phyloP scores from a whole-genome alignment of 768 basidiomycete species.

The Hortiboletus campestris region DNA sequence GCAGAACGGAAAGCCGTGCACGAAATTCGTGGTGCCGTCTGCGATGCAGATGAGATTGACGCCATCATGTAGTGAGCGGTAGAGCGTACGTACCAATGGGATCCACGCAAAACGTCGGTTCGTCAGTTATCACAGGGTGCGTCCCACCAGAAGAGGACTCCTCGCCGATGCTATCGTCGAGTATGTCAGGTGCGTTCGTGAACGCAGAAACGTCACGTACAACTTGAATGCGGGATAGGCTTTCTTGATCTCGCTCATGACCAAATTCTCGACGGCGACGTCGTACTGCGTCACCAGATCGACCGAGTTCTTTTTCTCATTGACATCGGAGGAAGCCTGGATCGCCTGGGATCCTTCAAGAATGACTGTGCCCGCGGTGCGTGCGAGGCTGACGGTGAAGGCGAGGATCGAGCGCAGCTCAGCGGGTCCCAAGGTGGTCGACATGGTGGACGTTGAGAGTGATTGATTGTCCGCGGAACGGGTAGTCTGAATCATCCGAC shows the following conservation, averaged over 20 bases:
- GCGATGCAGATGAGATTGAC: background rate
- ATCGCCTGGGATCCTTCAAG: slow-evolving; percentile 76
- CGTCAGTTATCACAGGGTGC: slow-evolving; percentile 70
- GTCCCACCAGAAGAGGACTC: slow-evolving; percentile 85
- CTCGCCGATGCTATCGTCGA: slow-evolving; percentile 75
- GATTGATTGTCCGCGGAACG: background rate
- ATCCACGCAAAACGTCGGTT: slow-evolving; percentile 94
- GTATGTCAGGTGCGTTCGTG: background rate
- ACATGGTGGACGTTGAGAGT: slow-evolving; percentile 26
- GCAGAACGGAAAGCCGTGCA: slow-evolving; percentile 82
- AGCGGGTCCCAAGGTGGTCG: slow-evolving; percentile 29
- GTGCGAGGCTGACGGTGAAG: slow-evolving; percentile 72
- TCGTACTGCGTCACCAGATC: slow-evolving; percentile 97
- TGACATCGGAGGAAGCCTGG: slow-evolving; percentile 53
- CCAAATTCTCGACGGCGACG: slow-evolving; percentile 83
- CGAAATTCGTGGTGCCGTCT: slow-evolving; percentile 90
- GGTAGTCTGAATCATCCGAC: background rate
- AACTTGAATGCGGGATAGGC: slow-evolving; percentile 79
- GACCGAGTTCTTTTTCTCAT: slow-evolving; percentile 91
- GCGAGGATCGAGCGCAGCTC: slow-evolving; percentile 62
- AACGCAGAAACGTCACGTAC: slow-evolving; percentile 47
- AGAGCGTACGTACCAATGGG: slow-evolving; percentile 66
- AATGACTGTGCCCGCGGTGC: slow-evolving; percentile 72
- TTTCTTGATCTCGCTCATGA: slow-evolving; percentile 61
- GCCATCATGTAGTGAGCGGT: background rate